Evolutionary conservation across 2,329 filamentous ascomycete genomes (phyloP), one percentile per base, ranked within the genome.

Genomic region (Diaporthe sp.): DNA sequence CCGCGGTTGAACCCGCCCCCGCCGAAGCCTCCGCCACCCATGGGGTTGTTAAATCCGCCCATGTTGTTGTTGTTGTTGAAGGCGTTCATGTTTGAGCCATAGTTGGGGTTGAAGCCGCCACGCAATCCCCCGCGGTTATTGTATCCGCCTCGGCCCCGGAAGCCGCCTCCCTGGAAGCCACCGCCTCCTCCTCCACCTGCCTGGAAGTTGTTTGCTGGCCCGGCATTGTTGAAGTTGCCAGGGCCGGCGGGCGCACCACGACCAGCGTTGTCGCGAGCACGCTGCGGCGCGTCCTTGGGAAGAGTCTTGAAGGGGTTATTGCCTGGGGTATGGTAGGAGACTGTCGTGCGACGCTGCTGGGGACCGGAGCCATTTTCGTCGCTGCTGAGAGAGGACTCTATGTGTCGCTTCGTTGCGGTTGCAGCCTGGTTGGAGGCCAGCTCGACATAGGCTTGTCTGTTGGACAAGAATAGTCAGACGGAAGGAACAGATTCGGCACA

Each of bases 281-380:
- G 91, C 79, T 90, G 89, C 0, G 94, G 95, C 0, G 94, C 93
- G 82, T 98, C 96, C 86, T 98, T 98, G 25, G 95, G 96, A 6
- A 97, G 86, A 0, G 95, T 98, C 78, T 94, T 93, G 90, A 98
- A 98, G 0, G 96, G 95, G 83, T 98, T 98, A 79, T 90, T 89
- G 65, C 91, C 90, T 0, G 95, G 92, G 78, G 91, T 93, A 72
- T 94, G 94, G 86, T 95, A 98, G 75, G 91, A 91, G 62, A 94
- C 91, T 1, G 88, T 90, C 13, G 73, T 37, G 22, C 71, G 76
- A 19, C 76, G 75, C 78, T 94, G 90, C 82, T 94, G 94, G 83
- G 88, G 93, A 80, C 83, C 88, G 74, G 85, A 86, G 78, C 87
- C 87, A 74, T 84, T 86, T 28, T 89, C 88, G 76, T 90, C 88